These are phyloP conservation scores for Dothistroma pini DNA, from an alignment of 2,329 filamentous ascomycete species.

Conservation along the genomic window DNA sequence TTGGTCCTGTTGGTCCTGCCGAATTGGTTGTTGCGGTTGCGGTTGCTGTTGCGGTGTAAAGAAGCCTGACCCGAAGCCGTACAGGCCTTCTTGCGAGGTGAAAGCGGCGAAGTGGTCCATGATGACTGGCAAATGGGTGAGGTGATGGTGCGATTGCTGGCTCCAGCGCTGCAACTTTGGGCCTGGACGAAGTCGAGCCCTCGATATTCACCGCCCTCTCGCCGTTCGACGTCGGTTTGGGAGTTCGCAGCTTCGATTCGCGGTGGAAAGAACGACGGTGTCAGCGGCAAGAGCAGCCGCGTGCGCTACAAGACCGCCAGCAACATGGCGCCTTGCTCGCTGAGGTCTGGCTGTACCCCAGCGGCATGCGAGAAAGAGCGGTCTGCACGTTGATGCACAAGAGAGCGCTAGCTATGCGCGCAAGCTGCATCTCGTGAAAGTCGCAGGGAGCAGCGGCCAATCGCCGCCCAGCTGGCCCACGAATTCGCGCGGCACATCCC, in stretches of 20 bases:
- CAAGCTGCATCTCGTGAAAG: neutral
- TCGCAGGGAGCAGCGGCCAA: neutral
- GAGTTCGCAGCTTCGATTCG: neutral
- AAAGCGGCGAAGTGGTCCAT: slow-evolving; percentile 44
- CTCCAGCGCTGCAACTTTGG: neutral
- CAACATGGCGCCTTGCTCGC: slow-evolving; percentile 2
- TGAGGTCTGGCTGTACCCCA: neutral
- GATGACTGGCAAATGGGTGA: slow-evolving; percentile 25
- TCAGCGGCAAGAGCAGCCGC: slow-evolving; percentile 5
- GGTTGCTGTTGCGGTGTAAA: slow-evolving; percentile 4
- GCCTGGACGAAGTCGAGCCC: neutral
- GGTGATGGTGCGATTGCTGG: slow-evolving; percentile 65
- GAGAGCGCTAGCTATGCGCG: slow-evolving; percentile 1
- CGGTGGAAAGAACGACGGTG: slow-evolving; percentile 5
- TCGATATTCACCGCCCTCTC: slow-evolving; percentile 2
- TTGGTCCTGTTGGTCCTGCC: slow-evolving; percentile 25
- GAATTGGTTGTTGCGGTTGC: slow-evolving; percentile 18
- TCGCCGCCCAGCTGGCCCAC: neutral
- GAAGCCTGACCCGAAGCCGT: slow-evolving; percentile 36
- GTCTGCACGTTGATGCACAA: slow-evolving; percentile 8
- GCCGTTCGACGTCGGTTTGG: neutral
- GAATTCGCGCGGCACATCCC: neutral
- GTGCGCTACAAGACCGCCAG: neutral
- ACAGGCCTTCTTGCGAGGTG: slow-evolving; percentile 36
- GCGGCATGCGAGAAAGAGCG: slow-evolving; percentile 6